Percentiles rank a stretch among this genome's conserved stretches.
phyloP scores from a whole-genome alignment of 1,284 basidiomycete species.

The Microbotryum saponariae region DNA sequence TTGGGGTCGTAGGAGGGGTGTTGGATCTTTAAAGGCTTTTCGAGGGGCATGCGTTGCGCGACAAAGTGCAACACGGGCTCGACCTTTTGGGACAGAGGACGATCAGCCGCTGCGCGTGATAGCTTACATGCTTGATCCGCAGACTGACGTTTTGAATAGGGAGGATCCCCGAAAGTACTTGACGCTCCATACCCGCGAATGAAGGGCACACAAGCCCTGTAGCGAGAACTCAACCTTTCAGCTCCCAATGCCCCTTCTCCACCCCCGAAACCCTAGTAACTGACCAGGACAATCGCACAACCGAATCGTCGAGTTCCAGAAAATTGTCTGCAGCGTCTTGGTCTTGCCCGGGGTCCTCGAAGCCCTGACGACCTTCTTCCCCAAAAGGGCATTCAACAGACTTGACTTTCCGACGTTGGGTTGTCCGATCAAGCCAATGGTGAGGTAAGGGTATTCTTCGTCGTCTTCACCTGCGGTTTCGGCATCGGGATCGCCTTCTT shows the following conservation, averaged over 20 bases:
- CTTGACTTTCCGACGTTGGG: slow-evolving; percentile 92
- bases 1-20: slow-evolving; percentile 38
- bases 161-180: slow-evolving; percentile 71
- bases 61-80: slow-evolving; percentile 46
- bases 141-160: slow-evolving; percentile 75
- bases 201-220: slow-evolving; percentile 38
- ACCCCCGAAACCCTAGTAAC: slow-evolving; percentile 51
- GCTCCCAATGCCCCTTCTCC: slow-evolving; percentile 36
- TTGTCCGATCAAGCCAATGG: slow-evolving; percentile 78
- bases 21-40: slow-evolving; percentile 57
- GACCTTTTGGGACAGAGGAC: slow-evolving; percentile 6
- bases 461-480: slow-evolving; percentile 6
- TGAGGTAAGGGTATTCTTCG: slow-evolving; percentile 48
- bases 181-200: slow-evolving; percentile 34
- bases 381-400: slow-evolving; percentile 80
- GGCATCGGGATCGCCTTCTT: background rate
- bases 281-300: slow-evolving; percentile 69
- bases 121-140: too few species aligned
- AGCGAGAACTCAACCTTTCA: too few species aligned
- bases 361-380: slow-evolving; percentile 68
- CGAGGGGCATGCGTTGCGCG: slow-evolving; percentile 64
- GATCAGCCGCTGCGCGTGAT: background rate
- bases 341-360: slow-evolving; percentile 82
- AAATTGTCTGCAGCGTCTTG: slow-evolving; percentile 57
- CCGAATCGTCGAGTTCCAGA: slow-evolving; percentile 70